Percentiles rank a stretch among this genome's conserved stretches.
Conservation (phyloP, 2,329 filamentous ascomycete species). For the Epichloe gansuensis region DNA sequence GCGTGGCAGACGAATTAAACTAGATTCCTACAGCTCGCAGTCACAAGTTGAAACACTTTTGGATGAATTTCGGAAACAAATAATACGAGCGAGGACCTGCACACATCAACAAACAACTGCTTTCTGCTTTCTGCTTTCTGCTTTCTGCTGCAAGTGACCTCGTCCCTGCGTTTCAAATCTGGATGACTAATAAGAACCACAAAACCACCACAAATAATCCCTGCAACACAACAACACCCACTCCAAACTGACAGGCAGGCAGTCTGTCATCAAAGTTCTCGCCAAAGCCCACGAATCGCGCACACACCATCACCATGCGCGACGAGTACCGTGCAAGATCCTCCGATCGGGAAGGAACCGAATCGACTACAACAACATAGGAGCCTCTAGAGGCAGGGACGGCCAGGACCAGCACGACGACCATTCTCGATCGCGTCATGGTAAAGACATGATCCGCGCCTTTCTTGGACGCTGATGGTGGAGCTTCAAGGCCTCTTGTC, state of each 20-base stretch:
- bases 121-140: too few relatives aligned
- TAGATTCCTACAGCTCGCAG: too few relatives aligned
- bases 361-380: conserved; percentile 3
- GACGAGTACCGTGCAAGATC: conserved; percentile 26
- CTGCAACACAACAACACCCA: too few relatives aligned
- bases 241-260: too few relatives aligned
- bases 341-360: conserved; percentile 15
- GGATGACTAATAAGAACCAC: background rate
- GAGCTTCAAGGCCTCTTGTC: conserved; percentile 4
- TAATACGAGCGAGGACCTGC: too few relatives aligned
- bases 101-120: too few relatives aligned
- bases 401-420: conserved; percentile 21
- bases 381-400: conserved; percentile 10
- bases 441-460: conserved; percentile 30
- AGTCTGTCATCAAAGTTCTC: background rate
- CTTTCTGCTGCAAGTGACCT: too few relatives aligned
- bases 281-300: background rate
- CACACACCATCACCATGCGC: conserved; percentile 26
- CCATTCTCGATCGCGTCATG: conserved; percentile 37
- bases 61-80: too few relatives aligned
- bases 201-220: too few relatives aligned
- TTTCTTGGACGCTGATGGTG: conserved; percentile 13
- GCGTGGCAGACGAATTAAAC: too few relatives aligned
- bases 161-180: background rate
- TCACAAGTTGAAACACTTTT: too few relatives aligned